Percentiles rank a stretch among this genome's conserved stretches.
phyloP scores from a whole-genome alignment of 805 yeast species.

The Teunomyces panamensis region DNA sequence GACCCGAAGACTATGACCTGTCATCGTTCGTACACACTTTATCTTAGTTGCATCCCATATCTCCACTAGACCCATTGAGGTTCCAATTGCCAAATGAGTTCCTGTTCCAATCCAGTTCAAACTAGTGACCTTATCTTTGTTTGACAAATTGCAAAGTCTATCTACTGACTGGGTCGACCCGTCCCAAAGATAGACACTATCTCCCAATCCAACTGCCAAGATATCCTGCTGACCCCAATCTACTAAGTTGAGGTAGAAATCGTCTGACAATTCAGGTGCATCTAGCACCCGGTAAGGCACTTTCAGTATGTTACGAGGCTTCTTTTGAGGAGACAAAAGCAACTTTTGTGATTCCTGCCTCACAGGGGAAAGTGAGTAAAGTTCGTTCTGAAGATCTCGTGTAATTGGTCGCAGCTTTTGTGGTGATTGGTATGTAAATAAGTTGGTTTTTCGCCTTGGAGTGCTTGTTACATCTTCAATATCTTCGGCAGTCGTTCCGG shows the following conservation, averaged over 20 bases:
- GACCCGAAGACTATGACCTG: constrained; percentile 84
- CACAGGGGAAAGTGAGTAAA: constrained; percentile 82
- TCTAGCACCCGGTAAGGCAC: constrained; percentile 92
- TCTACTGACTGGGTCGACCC: constrained; percentile 81
- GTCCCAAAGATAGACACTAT: constrained; percentile 87
- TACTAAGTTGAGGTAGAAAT: constrained; percentile 84
- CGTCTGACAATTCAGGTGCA: constrained; percentile 94
- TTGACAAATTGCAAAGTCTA: constrained; percentile 66
- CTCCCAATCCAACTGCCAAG: constrained; percentile 86
- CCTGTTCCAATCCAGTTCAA: constrained; percentile 94
- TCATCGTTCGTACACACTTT: constrained; percentile 84
- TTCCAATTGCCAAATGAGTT: constrained; percentile 91
- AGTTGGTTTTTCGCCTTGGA: constrained; percentile 50
- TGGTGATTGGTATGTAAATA: constrained; percentile 76
- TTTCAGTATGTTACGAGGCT: constrained; percentile 71
- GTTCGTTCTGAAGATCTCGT: constrained; percentile 64
- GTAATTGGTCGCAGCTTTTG: constrained; percentile 60
- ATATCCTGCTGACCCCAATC: constrained; percentile 95
- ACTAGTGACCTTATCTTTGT: constrained; percentile 72
- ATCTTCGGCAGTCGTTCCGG: constrained; percentile 2
- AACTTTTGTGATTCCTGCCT: constrained; percentile 82
- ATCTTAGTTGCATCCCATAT: constrained; percentile 89
- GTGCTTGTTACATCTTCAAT: constrained; percentile 24
- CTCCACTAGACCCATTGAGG: constrained; percentile 81
- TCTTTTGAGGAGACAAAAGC: constrained; percentile 77